These are phyloP conservation scores for Phytophthora citricola DNA, from an alignment of 352 stramenopile species.

Conservation along the genomic window DNA sequence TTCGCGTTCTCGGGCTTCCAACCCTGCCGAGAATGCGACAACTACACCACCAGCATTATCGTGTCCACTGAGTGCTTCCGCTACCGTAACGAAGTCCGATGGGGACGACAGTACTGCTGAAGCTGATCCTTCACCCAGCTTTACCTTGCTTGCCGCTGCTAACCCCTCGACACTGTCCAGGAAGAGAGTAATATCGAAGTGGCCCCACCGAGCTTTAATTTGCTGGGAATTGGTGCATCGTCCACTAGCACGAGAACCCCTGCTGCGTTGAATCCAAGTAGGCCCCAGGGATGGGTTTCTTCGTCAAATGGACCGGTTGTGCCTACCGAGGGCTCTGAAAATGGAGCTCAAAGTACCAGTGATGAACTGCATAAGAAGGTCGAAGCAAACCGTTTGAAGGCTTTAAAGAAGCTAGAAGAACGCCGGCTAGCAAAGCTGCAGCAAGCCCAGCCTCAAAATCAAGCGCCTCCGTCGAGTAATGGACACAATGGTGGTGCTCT, in stretches of 20 bases:
- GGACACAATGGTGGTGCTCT: neutral
- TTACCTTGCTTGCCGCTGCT: slow-evolving; percentile 29
- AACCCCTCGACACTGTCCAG: slow-evolving; percentile 14
- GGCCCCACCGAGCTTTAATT: slow-evolving; percentile 26
- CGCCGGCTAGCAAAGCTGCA: slow-evolving; percentile 36
- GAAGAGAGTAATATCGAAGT: slow-evolving; percentile 9
- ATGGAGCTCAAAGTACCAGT: slow-evolving; percentile 2
- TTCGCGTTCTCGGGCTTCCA: slow-evolving; percentile 9
- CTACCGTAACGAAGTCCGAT: slow-evolving; percentile 20
- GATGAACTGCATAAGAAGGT: slow-evolving; percentile 56
- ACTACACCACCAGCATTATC: slow-evolving; percentile 9
- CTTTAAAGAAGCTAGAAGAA: slow-evolving; percentile 64
- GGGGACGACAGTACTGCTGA: slow-evolving; percentile 22
- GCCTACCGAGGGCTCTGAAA: neutral
- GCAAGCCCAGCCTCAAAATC: slow-evolving; percentile 7
- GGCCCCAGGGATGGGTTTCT: neutral
- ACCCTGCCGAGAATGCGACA: neutral
- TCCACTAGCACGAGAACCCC: slow-evolving; percentile 1
- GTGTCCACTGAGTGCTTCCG: slow-evolving; percentile 12
- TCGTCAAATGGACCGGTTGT: neutral
- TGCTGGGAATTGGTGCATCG: slow-evolving; percentile 13
- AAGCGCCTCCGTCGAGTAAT: neutral
- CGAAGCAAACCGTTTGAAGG: slow-evolving; percentile 70
- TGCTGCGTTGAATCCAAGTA: slow-evolving; percentile 1
- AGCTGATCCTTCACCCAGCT: slow-evolving; percentile 34